A percentile compares a stretch with the other conserved stretches of the same genome.
These are phyloP conservation scores for Neohortaea acidophila DNA, from an alignment of 495 filamentous ascomycete genomes.

Conservation along the genomic window DNA sequence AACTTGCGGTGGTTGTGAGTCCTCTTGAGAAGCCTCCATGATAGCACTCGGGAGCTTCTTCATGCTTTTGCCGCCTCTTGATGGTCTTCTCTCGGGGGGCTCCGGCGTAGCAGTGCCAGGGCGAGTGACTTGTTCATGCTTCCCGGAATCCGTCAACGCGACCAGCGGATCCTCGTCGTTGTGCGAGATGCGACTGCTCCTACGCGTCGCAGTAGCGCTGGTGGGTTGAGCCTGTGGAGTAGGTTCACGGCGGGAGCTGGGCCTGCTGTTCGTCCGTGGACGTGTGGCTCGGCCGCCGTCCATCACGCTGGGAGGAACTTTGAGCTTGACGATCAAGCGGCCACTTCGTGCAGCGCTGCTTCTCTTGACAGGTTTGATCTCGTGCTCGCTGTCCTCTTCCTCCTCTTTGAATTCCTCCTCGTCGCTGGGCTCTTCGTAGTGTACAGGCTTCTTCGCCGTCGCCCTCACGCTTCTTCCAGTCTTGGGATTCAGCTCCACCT, in stretches of 20 bases:
- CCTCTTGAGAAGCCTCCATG: slow-evolving; percentile 33
- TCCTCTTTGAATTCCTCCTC: slow-evolving; percentile 35
- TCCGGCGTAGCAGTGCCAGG: slow-evolving; percentile 56
- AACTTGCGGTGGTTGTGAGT: slow-evolving; percentile 7
- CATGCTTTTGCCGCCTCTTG: slow-evolving; percentile 47
- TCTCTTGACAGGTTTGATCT: slow-evolving; percentile 7
- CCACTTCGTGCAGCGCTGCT: background rate
- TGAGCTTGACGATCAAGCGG: slow-evolving; percentile 23
- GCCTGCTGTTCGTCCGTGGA: slow-evolving; percentile 16
- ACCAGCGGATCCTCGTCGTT: slow-evolving; percentile 45
- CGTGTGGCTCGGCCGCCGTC: slow-evolving; percentile 7
- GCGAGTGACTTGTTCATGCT: slow-evolving; percentile 45
- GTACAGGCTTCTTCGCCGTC: slow-evolving; percentile 38
- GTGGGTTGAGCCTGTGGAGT: slow-evolving; percentile 5
- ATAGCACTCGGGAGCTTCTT: slow-evolving; percentile 43
- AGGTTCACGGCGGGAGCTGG: slow-evolving; percentile 1
- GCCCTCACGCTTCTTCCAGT: slow-evolving; percentile 56
- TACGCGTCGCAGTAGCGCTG: slow-evolving; percentile 27
- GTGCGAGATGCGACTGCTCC: slow-evolving; percentile 44
- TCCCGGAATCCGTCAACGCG: slow-evolving; percentile 60
- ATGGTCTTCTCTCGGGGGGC: slow-evolving; percentile 32
- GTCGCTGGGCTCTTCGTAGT: slow-evolving; percentile 25
- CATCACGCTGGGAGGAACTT: slow-evolving; percentile 14
- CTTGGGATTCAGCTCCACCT: slow-evolving; percentile 45
- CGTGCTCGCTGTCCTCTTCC: slow-evolving; percentile 22